phyloP scores from a whole-genome alignment of 495 filamentous ascomycete genomes.

The Daldinia loculata region DNA sequence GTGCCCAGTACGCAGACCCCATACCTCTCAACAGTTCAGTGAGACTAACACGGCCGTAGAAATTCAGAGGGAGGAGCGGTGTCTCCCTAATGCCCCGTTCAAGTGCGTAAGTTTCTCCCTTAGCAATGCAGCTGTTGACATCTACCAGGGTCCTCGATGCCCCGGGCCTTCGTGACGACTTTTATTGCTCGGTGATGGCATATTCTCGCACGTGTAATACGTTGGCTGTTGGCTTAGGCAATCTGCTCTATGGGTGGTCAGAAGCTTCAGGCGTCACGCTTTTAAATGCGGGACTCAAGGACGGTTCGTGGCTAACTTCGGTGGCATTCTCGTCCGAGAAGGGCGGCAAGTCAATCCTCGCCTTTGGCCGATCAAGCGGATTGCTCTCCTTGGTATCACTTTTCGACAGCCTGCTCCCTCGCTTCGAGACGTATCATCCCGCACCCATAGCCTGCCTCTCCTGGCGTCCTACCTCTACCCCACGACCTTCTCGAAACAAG shows the following conservation, averaged over 20 bases:
- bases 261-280: constrained; percentile 64
- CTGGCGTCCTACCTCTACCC: constrained; percentile 65
- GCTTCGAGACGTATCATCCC: constrained; percentile 78
- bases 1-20: constrained; percentile 57
- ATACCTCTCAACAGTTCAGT: neutral
- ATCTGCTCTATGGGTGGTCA: constrained; percentile 88
- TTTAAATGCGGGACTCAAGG: constrained; percentile 51
- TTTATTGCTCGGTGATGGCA: constrained; percentile 90
- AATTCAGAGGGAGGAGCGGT: constrained; percentile 39
- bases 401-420: constrained; percentile 59
- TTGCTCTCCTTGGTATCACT: constrained; percentile 62
- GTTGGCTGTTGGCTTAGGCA: constrained; percentile 84
- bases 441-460: constrained; percentile 77
- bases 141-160: constrained; percentile 77
- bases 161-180: constrained; percentile 88
- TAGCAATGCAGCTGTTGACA: constrained; percentile 11
- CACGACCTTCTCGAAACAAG: constrained; percentile 51
- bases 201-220: constrained; percentile 78
- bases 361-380: constrained; percentile 79
- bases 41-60: constrained; percentile 17
- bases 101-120: constrained; percentile 64
- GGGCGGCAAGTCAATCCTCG: constrained; percentile 82
- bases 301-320: constrained; percentile 71
- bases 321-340: constrained; percentile 85
- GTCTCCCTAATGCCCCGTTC: constrained; percentile 77